Evolutionary conservation across 1,284 basidiomycete genomes (phyloP).

Genomic region (Tranzscheliella williamsii): DNA sequence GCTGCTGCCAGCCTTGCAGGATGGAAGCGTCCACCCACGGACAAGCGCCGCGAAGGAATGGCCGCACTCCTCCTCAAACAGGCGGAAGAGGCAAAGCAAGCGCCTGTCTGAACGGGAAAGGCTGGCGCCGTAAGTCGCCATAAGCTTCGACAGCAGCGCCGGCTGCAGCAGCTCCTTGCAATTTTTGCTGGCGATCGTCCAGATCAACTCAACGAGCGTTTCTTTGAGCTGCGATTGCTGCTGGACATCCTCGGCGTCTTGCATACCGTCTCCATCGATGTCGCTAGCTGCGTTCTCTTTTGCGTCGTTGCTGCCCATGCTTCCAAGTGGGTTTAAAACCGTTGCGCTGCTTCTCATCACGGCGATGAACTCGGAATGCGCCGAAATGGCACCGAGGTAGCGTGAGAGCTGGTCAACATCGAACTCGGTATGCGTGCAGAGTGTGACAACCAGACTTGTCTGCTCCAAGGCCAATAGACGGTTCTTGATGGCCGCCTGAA

Average conservation of each 20-base stretch:
- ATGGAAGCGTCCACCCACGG: constrained; percentile 22
- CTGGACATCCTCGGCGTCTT: background rate
- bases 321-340: constrained; percentile 43
- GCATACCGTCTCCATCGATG: constrained; percentile 2
- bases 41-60: constrained; percentile 64
- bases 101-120: constrained; percentile 69
- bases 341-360: constrained; percentile 26
- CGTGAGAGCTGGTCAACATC: constrained; percentile 15
- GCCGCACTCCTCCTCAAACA: constrained; percentile 76
- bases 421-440: constrained; percentile 57
- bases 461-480: constrained; percentile 65
- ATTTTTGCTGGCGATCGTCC: constrained; percentile 73
- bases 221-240: constrained; percentile 7
- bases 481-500: constrained; percentile 71
- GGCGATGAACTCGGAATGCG: constrained; percentile 32
- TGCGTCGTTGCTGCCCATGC: background rate
- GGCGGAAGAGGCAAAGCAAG: constrained; percentile 73
- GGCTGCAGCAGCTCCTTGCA: constrained; percentile 80
- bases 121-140: constrained; percentile 75
- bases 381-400: constrained; percentile 36
- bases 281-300: constrained; percentile 58
- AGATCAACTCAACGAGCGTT: constrained; percentile 66
- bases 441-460: constrained; percentile 65
- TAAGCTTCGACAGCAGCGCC: constrained; percentile 75
- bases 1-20: constrained; percentile 1